Evolutionary conservation across 768 basidiomycete species (phyloP), one percentile per base, ranked within the genome.

Genomic region (Suillus paluster): DNA sequence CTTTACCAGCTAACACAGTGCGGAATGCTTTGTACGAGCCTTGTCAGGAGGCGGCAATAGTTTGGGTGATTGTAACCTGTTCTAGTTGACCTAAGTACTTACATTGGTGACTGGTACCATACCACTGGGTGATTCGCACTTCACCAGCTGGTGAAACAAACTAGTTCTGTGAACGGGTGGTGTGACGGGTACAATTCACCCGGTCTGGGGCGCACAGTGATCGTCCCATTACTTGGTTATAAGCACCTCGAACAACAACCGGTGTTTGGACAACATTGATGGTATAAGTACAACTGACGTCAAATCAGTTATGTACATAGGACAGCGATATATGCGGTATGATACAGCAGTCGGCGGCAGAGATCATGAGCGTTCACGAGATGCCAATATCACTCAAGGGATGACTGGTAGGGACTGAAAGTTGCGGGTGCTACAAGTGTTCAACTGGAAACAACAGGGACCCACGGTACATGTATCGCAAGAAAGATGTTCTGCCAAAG

Each of bases 221-320:
- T 27, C 25, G 17, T 27, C 46, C 15, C 17, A 5, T 17, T 48
- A 27, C 25, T 30, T n/a, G 9, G 27, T 50, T 11, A 7, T 7
- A 19, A 38, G 23, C 36, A 55, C 23, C 33, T 55, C 10, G 11
- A 39, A 23, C 21, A 21, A 23, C 34, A 36, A 36, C 15, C 36
- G 10, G 25, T 39, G 15, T n/a, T n/a, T 38, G 6, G 38, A 39
- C 8, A 27, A 55, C 54, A 19, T 19, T 39, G 36, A 55, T 25
- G 38, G 23, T 25, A 39, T 17, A 39, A 19, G 54, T 55, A 55
- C 54, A 39, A 55, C 54, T 39, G 23, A 27, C 23, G 25, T 3
- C 10, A 25, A 55, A 36, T 54, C 34, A 54, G 52, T 38, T 23
- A 54, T 54, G 38, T 55, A 55, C 54, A 55, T 6, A 38, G 4